Conservation (phyloP, 2,329 filamentous ascomycete genomes). For the Trichoderma sp. region DNA sequence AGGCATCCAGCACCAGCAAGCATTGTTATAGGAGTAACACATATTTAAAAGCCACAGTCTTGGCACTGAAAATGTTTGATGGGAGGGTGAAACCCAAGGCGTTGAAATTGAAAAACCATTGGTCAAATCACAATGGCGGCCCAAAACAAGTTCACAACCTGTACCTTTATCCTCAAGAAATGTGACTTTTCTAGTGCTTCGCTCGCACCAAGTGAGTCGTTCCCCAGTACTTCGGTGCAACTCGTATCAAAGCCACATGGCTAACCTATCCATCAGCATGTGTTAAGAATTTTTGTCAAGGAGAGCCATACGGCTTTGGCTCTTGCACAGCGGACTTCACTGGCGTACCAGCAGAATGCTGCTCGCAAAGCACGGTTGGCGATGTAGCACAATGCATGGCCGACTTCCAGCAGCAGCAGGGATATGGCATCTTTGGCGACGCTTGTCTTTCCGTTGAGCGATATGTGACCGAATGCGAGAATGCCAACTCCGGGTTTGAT, state of each 20-base stretch:
- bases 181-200: constrained; percentile 1
- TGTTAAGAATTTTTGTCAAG: constrained; percentile 6
- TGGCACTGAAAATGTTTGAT: not conserved
- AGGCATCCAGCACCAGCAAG: not conserved
- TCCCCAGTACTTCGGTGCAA: not conserved
- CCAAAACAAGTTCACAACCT: constrained; percentile 7
- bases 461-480: not conserved
- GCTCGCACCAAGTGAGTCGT: not conserved
- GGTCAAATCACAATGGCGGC: not conserved
- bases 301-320: constrained; percentile 16
- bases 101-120: not conserved
- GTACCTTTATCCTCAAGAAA: not conserved
- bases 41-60: constrained; percentile 1
- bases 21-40: not conserved
- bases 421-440: constrained; percentile 1
- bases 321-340: constrained; percentile 11
- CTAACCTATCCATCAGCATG: not conserved
- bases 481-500: not conserved
- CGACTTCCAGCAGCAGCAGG: constrained; percentile 4
- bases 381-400: constrained; percentile 14
- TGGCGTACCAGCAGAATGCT: constrained; percentile 1
- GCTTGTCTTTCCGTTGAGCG: constrained; percentile 1
- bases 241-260: not conserved
- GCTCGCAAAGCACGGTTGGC: constrained; percentile 8
- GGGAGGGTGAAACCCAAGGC: not conserved